A percentile compares a stretch with the other conserved stretches of the same genome.
Evolutionary conservation across 164 flowering plant species (phyloP).

Genomic region (Stephania japonica): DNA sequence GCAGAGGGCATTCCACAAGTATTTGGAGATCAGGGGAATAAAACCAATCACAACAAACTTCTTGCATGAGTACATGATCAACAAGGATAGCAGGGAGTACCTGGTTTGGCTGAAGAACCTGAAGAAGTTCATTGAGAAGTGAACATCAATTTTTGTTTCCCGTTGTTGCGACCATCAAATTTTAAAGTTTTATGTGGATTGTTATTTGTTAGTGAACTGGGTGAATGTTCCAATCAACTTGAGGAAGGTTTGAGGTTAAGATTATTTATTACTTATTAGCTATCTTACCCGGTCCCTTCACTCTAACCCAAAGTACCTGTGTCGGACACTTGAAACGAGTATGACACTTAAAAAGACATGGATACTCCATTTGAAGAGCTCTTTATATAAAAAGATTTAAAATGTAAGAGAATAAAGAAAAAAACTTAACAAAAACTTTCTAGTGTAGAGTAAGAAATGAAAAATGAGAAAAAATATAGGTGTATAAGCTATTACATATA

Average conservation of each 20-base stretch:
- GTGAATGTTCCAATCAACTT: not conserved
- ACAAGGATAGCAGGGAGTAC: conserved; percentile 80
- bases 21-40: conserved; percentile 86
- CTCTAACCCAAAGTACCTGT: no score
- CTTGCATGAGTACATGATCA: conserved; percentile 88
- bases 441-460: no score
- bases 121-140: conserved; percentile 5
- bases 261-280: no score
- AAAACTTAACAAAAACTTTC: no score
- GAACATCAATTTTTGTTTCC: not conserved
- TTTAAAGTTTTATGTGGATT: not conserved
- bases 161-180: not conserved
- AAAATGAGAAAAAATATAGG: no score
- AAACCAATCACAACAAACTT: conserved; percentile 72
- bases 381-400: no score
- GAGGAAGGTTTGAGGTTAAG: not conserved
- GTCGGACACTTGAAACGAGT: no score
- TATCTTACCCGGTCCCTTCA: no score
- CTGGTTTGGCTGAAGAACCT: conserved; percentile 55
- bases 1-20: conserved; percentile 85
- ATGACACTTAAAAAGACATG: no score
- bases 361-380: no score
- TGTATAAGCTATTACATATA: no score
- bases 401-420: no score
- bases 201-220: not conserved